Percentiles rank a stretch among this genome's conserved stretches.
Conservation (phyloP, 768 basidiomycete genomes). For the Tephrocybe sp. region DNA sequence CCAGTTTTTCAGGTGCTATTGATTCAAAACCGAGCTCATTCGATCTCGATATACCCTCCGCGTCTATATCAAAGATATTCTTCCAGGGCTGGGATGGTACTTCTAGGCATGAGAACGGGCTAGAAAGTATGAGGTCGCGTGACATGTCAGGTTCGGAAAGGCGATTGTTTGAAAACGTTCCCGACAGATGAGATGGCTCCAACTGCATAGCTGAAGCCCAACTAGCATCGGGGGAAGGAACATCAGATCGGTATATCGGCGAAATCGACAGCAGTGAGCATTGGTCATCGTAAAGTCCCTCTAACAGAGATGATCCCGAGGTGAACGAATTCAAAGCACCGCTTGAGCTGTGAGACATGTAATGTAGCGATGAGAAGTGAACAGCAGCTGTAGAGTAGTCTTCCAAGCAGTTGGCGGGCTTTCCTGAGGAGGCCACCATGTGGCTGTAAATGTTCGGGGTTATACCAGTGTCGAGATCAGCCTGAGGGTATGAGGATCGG, state of each 20-base stretch:
- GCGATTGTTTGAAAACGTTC: conserved; percentile 27
- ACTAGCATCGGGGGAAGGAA: conserved; percentile 26
- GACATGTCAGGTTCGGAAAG: neutral
- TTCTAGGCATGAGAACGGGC: conserved; percentile 3
- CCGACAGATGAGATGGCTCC: conserved; percentile 43
- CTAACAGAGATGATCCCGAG: conserved; percentile 7
- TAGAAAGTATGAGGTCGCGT: conserved; percentile 1
- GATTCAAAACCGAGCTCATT: neutral
- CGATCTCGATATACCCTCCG: neutral
- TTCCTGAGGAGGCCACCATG: conserved; percentile 29
- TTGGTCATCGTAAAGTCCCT: conserved; percentile 4
- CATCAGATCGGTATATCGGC: conserved; percentile 12
- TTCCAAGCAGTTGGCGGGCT: conserved; percentile 31
- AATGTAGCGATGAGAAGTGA: conserved; percentile 29
- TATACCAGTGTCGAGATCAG: conserved; percentile 6
- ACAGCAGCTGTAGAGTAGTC: conserved; percentile 34
- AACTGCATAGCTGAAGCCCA: conserved; percentile 28
- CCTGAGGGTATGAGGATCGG: neutral
- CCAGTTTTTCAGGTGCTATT: neutral
- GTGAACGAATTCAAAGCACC: neutral
- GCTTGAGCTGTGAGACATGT: conserved; percentile 16
- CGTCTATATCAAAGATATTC: neutral
- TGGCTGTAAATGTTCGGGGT: conserved; percentile 21
- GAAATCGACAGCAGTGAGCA: conserved; percentile 6
- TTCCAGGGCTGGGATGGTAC: neutral